Evolutionary conservation across 768 basidiomycete genomes (phyloP), one percentile per base, ranked within the genome.

Genomic region (Astraeus odoratus): DNA sequence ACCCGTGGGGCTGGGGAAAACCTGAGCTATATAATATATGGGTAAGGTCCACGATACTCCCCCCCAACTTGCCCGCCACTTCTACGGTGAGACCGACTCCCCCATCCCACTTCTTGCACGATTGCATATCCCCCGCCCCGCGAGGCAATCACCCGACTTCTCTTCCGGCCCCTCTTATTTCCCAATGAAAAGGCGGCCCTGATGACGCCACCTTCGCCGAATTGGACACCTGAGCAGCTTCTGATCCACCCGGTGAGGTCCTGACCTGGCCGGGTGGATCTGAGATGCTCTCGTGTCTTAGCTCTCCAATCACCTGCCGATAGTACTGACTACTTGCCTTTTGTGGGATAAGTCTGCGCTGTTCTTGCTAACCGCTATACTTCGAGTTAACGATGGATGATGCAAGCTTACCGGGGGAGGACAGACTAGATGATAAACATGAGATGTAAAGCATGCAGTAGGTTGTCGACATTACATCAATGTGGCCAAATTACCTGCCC

Each of bases 251-350:
- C 39, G 39, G 16, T 40, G 39, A 40, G 39, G 39, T 40, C 39
- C 39, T 29, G 10, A 9, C 39, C 39, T 27, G 25, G 18, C 8
- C 39, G 15, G 39, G 16, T 29, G 39, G 39, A 29, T 87, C 86
- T 0, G 86, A 89, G 67, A 40, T 77, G 33, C 61, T 87, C 69
- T 75, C 42, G 86, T 88, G 85, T 88, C 83, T 84, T 56, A 50
- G 80, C 73, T 18, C 22, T n/a, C 46, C 22, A 22, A 12, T 4
- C 13, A 5, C 6, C n/a, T 25, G 24, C 8, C 16, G 35, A 40
- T 40, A 13, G n/a, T 31, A 29, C 12, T 29, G 6, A 3, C 30
- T 10, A 31, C 5, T n/a, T 31, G 10, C 4, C 12, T 31, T 31
- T 31, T 31, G 30, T n/a, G 10, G n/a, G n/a, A n/a, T n/a, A n/a